Base-by-base conservation (phyloP, 306 rosid genomes). In the Malus asiatica region DNA sequence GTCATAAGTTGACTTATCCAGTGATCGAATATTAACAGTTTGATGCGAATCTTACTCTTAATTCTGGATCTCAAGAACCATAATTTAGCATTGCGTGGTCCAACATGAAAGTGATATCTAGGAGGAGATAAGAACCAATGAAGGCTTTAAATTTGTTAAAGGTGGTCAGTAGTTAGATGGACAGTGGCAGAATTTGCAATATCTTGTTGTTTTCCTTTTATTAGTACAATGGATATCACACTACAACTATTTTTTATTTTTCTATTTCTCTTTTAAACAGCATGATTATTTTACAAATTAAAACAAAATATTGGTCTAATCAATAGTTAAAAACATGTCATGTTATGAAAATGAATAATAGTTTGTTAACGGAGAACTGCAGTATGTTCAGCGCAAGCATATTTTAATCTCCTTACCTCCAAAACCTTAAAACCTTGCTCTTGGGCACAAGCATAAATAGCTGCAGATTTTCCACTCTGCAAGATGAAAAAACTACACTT, bases 401-500 rank as follows among this genome's bases (percentile, higher is more conserved):
- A 77, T 57, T 25, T 40, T 55, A 52, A 32, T 76, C 42, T 59
- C 6, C 52, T 73, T 95, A 95, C 98, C 98, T 95, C 98, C 76
- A 83, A 72, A 87, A 95, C 84, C 44, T 84, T 83, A 84, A 86
- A 90, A 12, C 98, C 97, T 84, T 84, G 96, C 82, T 92, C 98
- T 75, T 72, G 83, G 14, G 97, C 97, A 84, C 98, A 92, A 48
- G 97, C 98, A 92, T 95, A 89, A 65, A 95, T 82, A 74, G 97
- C 97, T 25, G 98, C 97, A 77, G 98, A 89, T 73, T 95, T 95
- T 83, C 97, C 98, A 84, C 98, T 84, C 98, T 95, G 88, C 89
- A 89, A 78, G 45, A 82, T 71, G n/a, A 72, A 23, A 78, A 64
- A 57, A 40, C 45, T 44, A 80, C n/a, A 74, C 60, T 86, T 59